These are phyloP conservation scores for Candida suzukii DNA, from an alignment of 805 yeast species.

Conservation along the genomic window DNA sequence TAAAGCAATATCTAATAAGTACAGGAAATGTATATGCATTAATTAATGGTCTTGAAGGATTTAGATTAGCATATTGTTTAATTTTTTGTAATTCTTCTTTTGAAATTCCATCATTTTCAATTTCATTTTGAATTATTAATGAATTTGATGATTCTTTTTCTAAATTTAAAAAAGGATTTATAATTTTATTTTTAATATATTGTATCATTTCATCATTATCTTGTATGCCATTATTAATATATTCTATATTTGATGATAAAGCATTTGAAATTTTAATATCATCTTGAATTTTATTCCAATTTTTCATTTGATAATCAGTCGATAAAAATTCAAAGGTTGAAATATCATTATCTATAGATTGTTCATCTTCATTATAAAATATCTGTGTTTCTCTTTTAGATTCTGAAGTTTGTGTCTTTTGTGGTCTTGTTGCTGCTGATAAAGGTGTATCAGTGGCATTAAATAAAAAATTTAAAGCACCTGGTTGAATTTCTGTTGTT, in stretches of 20 bases:
- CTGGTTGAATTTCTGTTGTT: background rate
- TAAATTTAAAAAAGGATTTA: conserved; percentile 10
- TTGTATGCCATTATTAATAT: conserved; percentile 14
- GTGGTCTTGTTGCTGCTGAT: background rate
- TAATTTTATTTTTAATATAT: conserved; percentile 12
- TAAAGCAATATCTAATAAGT: conserved; percentile 18
- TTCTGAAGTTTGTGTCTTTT: too few species aligned
- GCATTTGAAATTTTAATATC: conserved; percentile 8
- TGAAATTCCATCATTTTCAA: background rate
- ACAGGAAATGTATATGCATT: conserved; percentile 19
- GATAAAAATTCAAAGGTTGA: background rate
- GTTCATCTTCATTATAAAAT: background rate
- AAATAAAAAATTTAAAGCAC: conserved; percentile 4
- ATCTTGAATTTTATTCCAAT: conserved; percentile 1
- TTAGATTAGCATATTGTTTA: conserved; percentile 1
- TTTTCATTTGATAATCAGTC: background rate
- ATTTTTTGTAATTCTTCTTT: conserved; percentile 4
- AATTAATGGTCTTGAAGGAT: conserved; percentile 17
- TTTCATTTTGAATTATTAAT: background rate
- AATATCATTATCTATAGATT: background rate
- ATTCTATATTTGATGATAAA: conserved; percentile 13
- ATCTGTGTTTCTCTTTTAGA: too few species aligned
- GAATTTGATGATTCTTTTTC: background rate
- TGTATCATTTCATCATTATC: conserved; percentile 14
- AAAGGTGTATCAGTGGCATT: conserved; percentile 11